Evolutionary conservation across 345 rosid species (phyloP).

Genomic region (Euphorbia tirucalli): DNA sequence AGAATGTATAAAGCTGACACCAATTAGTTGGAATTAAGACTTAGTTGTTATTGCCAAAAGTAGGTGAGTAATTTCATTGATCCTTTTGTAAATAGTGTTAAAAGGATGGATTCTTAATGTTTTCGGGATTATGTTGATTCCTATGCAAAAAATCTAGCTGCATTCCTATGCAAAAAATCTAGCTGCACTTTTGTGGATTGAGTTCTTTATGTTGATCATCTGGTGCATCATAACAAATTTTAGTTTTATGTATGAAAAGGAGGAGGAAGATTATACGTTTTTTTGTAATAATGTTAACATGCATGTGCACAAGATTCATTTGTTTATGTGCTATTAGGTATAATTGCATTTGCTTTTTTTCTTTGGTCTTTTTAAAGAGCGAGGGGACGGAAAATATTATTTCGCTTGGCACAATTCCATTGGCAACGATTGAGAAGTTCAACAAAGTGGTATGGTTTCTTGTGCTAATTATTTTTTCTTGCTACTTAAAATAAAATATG

Average conservation of each 20-base stretch:
- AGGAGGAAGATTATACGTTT: too few relatives aligned
- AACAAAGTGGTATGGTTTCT: conserved; percentile 55
- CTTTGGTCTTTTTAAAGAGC: conserved; percentile 47
- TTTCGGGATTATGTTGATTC: background rate
- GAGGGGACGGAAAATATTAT: conserved; percentile 72
- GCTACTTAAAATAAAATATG: background rate
- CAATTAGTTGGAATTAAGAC: background rate
- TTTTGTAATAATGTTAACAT: background rate
- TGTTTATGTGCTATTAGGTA: background rate
- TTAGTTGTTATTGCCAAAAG: background rate
- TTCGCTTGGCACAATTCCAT: conserved; percentile 79
- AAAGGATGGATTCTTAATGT: background rate
- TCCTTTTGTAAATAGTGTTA: conserved; percentile 1
- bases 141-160: background rate
- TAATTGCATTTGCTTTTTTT: conserved; percentile 2
- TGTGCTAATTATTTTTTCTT: background rate
- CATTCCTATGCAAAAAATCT: background rate
- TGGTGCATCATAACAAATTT: background rate
- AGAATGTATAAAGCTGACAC: background rate
- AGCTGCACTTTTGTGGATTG: background rate
- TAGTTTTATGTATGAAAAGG: too few relatives aligned
- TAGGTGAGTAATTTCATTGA: background rate
- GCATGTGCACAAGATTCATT: conserved; percentile 2
- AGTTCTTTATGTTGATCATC: too few relatives aligned
- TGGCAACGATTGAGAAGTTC: conserved; percentile 88